Base-by-base conservation (phyloP, 768 basidiomycete genomes). In the Hortiboletus campestris region DNA sequence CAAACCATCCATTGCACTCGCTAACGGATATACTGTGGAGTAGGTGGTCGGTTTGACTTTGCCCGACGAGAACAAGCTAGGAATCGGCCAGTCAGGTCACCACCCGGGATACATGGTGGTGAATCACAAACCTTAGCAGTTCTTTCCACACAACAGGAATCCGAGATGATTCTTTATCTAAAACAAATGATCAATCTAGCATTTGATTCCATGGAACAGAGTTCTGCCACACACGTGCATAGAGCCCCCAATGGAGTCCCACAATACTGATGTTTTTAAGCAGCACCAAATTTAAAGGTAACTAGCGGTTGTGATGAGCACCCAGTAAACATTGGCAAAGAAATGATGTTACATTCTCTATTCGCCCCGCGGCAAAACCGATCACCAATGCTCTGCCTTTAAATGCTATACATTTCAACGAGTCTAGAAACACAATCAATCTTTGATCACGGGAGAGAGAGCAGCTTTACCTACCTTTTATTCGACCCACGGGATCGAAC, bases 351-450 rank as follows among this genome's bases (percentile, higher is more conserved):
- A 65, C 61, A 12, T 56, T 71, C 25, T 69, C 64, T 54, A 66
- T 63, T 16, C 2, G 20, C 2, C 72, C 72, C 0, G 61, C 61
- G 9, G 55, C 64, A 51, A 63, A 98, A 7, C 96, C 97, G 49
- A 99, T 86, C n/a, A 98, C 89, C 12, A 99, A 64, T 1, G 89
- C 86, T 14, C 96, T 83, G 1, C 95, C 94, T 69, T 95, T 94
- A 86, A 95, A 98, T 1, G 89, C 90, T 53, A 94, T 91, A 68
- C 94, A 96, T 68, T 95, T 98, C 53, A 98, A 67, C 45, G 81
- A 88, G 68, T 92, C 94, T 91, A 43, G 13, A 52, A 46, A 46
- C 34, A 17, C 29, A 2, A 40, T 52, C 36, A 57, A 31, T 32
- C n/a, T 2, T 13, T 53, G 36, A 12, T 49, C 22, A 49, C 20